Base-by-base conservation (phyloP, 768 basidiomycete species). In the Russula foetens region DNA sequence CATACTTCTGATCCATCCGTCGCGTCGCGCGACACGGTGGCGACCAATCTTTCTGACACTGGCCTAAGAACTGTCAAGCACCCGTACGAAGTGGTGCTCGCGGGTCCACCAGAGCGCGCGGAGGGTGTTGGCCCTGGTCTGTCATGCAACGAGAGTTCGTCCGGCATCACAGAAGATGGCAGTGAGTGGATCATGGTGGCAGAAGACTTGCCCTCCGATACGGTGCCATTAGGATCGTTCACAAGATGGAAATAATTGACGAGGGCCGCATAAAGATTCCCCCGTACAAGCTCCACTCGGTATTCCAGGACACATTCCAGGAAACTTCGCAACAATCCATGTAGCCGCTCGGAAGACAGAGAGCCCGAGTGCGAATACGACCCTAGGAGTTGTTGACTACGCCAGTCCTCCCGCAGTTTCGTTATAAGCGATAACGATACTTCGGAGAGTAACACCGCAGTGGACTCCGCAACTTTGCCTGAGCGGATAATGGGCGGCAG, bases 1-100 rank as follows among this genome's bases (percentile, higher is more conserved):
- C 96, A 98, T 2, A 98, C 91, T 71, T 98, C 94, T 19, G 90
- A 85, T 7, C 94, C 95, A 64, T 97, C 94, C 56, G 92, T 89
- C 1, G 93, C 94, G 69, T 98, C 96, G n/a, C 92, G 80, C 23
- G 90, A 84, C 41, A 96, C 77, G 39, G 84, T 78, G 0, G 83
- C 74, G 0, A 93, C 77, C 21, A 98, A 73, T 6, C 87, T 79
- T 56, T 96, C 95, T 67, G 87, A 78, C 38, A 77, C 77, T 6
- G 78, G 73, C 66, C 85, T 87, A 70, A 98, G 74, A 58, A 88
- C 76, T 0, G 80, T 72, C 11, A 93, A 70, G 63, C 86, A 88
- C 4, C 85, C 84, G 5, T 72, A 68, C 59, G 79, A 72, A n/a
- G 66, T 54, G 15, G 63, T 47, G n/a, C 24, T 43, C 7, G 50